phyloP scores from a whole-genome alignment of 305 asterid species.

The Nicotiana rustica region DNA sequence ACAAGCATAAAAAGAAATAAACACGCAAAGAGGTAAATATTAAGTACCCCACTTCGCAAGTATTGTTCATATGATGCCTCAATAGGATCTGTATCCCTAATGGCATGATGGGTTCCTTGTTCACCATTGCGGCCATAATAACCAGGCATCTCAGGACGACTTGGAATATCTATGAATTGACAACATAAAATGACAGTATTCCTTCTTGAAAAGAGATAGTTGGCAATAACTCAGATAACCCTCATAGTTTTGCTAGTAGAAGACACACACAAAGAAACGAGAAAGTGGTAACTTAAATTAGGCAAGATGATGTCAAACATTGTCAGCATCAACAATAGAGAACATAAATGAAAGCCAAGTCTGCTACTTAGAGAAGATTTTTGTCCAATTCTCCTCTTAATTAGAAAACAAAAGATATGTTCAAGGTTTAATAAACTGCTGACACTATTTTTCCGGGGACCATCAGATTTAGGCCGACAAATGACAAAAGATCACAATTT shows the following conservation, averaged over 20 bases:
- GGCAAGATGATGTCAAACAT: not conserved
- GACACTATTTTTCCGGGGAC: not conserved
- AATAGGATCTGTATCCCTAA: slow-evolving; percentile 71
- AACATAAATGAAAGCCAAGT: not conserved
- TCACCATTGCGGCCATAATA: slow-evolving; percentile 61
- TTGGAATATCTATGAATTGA: slow-evolving; percentile 56
- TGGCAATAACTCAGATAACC: not conserved
- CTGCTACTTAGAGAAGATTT: not conserved
- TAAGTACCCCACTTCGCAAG: slow-evolving; percentile 61
- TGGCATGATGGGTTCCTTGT: slow-evolving; percentile 54
- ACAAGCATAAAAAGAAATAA: not conserved
- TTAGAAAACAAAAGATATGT: not conserved
- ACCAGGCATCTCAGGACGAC: slow-evolving; percentile 56
- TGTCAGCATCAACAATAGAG: not conserved
- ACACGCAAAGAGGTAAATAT: slow-evolving; percentile 22
- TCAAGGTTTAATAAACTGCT: not conserved
- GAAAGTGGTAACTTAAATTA: not conserved
- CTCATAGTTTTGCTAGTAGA: slow-evolving; percentile 21
- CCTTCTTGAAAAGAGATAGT: not conserved
- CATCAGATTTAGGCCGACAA: not conserved
- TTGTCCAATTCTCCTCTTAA: not conserved
- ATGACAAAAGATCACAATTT: not conserved
- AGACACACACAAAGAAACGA: not conserved
- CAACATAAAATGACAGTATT: not conserved
- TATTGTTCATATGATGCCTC: slow-evolving; percentile 77